Base-by-base conservation (phyloP, 2,329 filamentous ascomycete genomes). In the Acrocalymma vagum region DNA sequence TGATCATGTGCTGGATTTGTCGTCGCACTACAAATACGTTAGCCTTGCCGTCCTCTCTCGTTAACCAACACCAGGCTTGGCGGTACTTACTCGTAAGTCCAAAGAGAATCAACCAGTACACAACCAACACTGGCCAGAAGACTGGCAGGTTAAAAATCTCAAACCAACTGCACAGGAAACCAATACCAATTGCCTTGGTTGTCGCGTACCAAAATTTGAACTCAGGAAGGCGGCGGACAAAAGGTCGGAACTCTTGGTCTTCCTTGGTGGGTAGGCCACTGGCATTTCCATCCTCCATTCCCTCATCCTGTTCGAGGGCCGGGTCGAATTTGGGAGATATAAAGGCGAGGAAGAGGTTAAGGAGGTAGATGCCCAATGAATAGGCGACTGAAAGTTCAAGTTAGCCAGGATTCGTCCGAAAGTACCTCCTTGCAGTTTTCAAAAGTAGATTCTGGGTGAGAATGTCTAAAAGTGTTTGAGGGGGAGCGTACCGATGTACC, bases 1-100 rank as follows among this genome's bases (percentile, higher is more conserved):
- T 99, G 82, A 99, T 93, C 94, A 99, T 99, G 77, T 97, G 94
- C 78, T 99, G 94, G 61, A 99, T 99, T 77, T 99, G 94, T 79
- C 94, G 90, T 74, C 94, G 85, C 94, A 99, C 91, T 95, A 60
- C 20, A 15, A 17, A 48, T 35, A 30, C 18, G 51, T 36, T 49
- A 47, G 22, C 18, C 27, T 0, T 9, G 14, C 16, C 20, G 7
- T 21, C 9, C 18, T 5, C 7, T 14, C 9, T 9, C 3, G 10
- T 18, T 14, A n/a, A n/a, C 13, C n/a, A 38, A 14, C 18, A 9
- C 14, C 13, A 29, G 18, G 15, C 6, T 8, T 15, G 3, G 21
- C 24, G 16, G 29, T 33, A 83, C 90, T 71, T 79, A 95, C 91
- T 99, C 40, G 94, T 99, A 73, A 99, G 77, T 62, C 91, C 82